phyloP scores from a whole-genome alignment of 495 filamentous ascomycete species.

The Xylaria grammica region DNA sequence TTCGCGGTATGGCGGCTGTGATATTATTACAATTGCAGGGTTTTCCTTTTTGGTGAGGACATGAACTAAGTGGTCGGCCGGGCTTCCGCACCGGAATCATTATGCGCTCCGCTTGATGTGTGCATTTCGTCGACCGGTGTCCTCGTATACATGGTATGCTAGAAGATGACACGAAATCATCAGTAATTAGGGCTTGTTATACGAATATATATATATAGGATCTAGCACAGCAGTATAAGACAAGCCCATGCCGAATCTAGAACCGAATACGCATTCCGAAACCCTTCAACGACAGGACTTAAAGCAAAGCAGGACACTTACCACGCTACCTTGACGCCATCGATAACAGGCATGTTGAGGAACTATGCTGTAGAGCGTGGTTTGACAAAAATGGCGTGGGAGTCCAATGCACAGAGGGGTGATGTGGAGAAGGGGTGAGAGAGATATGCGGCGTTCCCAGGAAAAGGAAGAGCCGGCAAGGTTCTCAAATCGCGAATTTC shows the following conservation, averaged over 20 bases:
- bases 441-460: background rate
- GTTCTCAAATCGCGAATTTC: slow-evolving; percentile 3
- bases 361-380: slow-evolving; percentile 8
- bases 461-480: background rate
- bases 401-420: slow-evolving; percentile 16
- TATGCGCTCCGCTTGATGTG: slow-evolving; percentile 71
- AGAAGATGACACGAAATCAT: slow-evolving; percentile 21
- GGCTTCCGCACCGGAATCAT: slow-evolving; percentile 83
- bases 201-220: slow-evolving; percentile 4
- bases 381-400: background rate
- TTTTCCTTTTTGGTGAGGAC: slow-evolving; percentile 70
- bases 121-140: slow-evolving; percentile 84
- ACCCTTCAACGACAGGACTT: background rate
- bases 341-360: slow-evolving; percentile 58
- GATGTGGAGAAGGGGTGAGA: slow-evolving; percentile 1
- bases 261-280: background rate
- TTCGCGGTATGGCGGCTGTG: slow-evolving; percentile 59
- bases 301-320: slow-evolving; percentile 38
- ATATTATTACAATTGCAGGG: slow-evolving; percentile 54
- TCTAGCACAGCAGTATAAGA: slow-evolving; percentile 22
- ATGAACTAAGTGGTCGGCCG: slow-evolving; percentile 76
- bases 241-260: background rate
- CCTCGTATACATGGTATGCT: slow-evolving; percentile 86
- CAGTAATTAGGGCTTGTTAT: slow-evolving; percentile 26
- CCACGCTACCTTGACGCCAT: slow-evolving; percentile 66